Evolutionary conservation across 108 stramenopile species (phyloP).

Genomic region (Asterionellopsis glacialis): DNA sequence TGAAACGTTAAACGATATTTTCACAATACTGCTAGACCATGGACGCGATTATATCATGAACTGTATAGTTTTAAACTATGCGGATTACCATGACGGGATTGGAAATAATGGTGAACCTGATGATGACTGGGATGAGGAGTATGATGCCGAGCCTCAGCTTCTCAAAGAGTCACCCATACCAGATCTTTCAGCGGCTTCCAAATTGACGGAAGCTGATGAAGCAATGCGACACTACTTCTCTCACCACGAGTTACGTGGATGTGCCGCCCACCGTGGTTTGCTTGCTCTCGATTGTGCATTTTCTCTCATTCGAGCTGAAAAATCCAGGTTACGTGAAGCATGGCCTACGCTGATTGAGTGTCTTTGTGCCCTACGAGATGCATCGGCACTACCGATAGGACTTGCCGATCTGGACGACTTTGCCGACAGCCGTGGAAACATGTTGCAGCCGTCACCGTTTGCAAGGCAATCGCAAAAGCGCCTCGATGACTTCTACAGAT

Average conservation of each 20-base stretch:
- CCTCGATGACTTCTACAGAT: constrained; percentile 50
- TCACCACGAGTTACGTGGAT: constrained; percentile 12
- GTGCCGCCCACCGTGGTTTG: constrained; percentile 73
- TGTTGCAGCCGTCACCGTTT: constrained; percentile 59
- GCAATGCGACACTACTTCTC: no score
- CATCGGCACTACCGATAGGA: constrained; percentile 58
- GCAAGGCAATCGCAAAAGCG: constrained; percentile 41
- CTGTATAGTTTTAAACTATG: constrained; percentile 46
- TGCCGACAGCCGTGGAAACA: constrained; percentile 77
- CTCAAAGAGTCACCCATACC: neutral
- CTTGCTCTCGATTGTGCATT: constrained; percentile 66
- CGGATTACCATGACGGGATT: constrained; percentile 5
- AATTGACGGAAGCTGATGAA: neutral
- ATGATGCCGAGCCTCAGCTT: constrained; percentile 10
- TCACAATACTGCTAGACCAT: constrained; percentile 51
- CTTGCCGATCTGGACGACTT: constrained; percentile 80
- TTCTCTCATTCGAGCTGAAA: constrained; percentile 50
- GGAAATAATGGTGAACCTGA: no score
- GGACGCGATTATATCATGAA: constrained; percentile 68
- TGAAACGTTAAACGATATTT: constrained; percentile 59
- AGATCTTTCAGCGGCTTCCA: neutral
- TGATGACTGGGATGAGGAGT: neutral
- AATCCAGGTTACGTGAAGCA: constrained; percentile 39
- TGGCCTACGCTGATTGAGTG: constrained; percentile 66
- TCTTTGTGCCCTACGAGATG: constrained; percentile 67